Conservation (phyloP, 495 filamentous ascomycete genomes). For the Friedmanniomyces simplex region DNA sequence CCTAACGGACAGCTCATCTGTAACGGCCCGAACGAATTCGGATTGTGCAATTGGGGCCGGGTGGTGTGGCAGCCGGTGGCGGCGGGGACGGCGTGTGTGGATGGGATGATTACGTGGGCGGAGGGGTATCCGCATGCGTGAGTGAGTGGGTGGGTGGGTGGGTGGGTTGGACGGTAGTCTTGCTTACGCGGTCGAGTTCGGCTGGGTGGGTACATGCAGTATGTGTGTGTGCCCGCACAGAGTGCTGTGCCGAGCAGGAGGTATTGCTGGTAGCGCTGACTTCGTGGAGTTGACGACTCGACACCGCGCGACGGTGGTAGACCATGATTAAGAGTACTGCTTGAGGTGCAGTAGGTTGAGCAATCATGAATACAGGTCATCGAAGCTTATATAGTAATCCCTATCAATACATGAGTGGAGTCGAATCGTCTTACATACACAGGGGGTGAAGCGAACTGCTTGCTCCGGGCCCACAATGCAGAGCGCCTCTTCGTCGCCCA, state of each 20-base stretch:
- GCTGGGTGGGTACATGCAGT: too few species aligned
- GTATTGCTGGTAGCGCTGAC: too few species aligned
- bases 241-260: too few species aligned
- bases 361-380: not conserved
- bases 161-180: not conserved
- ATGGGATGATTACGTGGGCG: not conserved
- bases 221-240: too few species aligned
- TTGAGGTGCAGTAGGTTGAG: too few species aligned
- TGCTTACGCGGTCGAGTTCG: too few species aligned
- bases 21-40: not conserved
- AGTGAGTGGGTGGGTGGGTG: not conserved
- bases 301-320: too few species aligned
- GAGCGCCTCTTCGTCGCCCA: too few species aligned
- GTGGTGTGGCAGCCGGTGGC: conserved; percentile 2
- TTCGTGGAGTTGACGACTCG: too few species aligned
- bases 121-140: not conserved
- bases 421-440: not conserved
- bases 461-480: not conserved
- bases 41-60: not conserved
- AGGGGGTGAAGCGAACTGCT: not conserved
- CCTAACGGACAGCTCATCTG: not conserved
- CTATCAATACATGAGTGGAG: conserved; percentile 14
- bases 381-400: not conserved
- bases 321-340: too few species aligned
- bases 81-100: not conserved